A percentile compares a stretch with the other conserved stretches of the same genome.
Conservation (phyloP, 495 filamentous ascomycete species). For the Penicillium simplicissimum region DNA sequence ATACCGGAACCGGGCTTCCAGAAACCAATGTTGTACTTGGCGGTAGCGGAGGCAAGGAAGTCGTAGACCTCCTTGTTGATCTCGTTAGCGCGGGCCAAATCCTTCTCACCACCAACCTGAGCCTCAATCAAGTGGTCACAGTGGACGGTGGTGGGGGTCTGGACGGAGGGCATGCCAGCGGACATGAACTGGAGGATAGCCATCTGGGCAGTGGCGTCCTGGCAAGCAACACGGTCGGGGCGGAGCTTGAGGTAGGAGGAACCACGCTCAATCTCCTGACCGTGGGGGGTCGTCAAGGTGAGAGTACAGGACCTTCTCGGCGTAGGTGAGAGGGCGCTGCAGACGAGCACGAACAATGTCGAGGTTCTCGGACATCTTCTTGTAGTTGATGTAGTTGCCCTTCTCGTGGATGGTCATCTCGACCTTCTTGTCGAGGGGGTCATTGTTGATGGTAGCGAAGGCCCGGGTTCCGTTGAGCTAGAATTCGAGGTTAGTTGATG, state of each 20-base stretch:
- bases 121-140: slow-evolving; percentile 99
- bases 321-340: slow-evolving; percentile 89
- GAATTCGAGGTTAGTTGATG: slow-evolving; percentile 21
- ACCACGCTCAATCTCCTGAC: slow-evolving; percentile 93
- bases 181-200: slow-evolving; percentile 99
- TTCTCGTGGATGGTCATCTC: slow-evolving; percentile 80
- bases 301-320: slow-evolving; percentile 99
- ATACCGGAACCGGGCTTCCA: slow-evolving; percentile 99
- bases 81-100: slow-evolving; percentile 83
- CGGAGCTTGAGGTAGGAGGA: slow-evolving; percentile 93
- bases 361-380: slow-evolving; percentile 99
- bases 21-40: slow-evolving; percentile 99
- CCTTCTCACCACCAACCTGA: slow-evolving; percentile 90
- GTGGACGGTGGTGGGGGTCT: slow-evolving; percentile 95
- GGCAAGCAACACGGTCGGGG: slow-evolving; percentile 97
- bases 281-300: slow-evolving; percentile 97
- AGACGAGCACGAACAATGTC: slow-evolving; percentile 82
- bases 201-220: slow-evolving; percentile 99
- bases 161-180: slow-evolving; percentile 90
- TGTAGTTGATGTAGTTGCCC: slow-evolving; percentile 81
- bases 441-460: slow-evolving; percentile 62
- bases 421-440: slow-evolving; percentile 72
- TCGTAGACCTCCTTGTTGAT: slow-evolving; percentile 99
- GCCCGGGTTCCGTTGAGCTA: slow-evolving; percentile 54
- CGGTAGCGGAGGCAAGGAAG: slow-evolving; percentile 91